These are phyloP conservation scores for Backusella westeae DNA, from an alignment of 192 early-diverging fungal species.

Conservation along the genomic window DNA sequence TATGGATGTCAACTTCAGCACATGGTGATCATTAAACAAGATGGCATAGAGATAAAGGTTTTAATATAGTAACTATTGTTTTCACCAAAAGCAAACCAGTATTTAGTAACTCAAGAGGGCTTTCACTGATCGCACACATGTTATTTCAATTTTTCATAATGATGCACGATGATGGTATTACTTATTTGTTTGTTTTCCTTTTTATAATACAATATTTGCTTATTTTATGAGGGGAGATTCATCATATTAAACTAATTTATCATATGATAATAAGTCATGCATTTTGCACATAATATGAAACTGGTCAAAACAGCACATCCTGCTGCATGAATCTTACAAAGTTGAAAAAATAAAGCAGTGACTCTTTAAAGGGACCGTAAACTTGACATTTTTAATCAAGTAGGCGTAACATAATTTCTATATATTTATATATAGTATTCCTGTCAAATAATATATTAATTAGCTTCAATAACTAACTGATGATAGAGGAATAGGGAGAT, in stretches of 20 bases:
- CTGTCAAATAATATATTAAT: background rate
- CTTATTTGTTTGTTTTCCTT: background rate
- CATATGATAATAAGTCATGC: background rate
- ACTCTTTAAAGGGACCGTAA: background rate
- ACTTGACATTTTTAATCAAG: background rate
- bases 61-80: background rate
- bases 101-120: background rate
- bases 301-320: background rate
- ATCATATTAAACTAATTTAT: background rate
- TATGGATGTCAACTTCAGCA: conserved; percentile 60
- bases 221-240: background rate
- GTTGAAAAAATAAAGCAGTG: background rate
- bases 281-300: background rate
- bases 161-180: background rate
- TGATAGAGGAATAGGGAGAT: background rate
- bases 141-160: background rate
- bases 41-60: background rate
- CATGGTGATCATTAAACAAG: conserved; percentile 51
- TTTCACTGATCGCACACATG: background rate
- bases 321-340: background rate
- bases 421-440: background rate
- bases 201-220: background rate
- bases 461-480: background rate
- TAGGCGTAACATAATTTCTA: background rate
- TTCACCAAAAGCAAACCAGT: background rate